Percentiles rank a stretch among this genome's conserved stretches.
Evolutionary conservation across 2,329 filamentous ascomycete genomes (phyloP).

Genomic region (Paraconiothyrium sp.): DNA sequence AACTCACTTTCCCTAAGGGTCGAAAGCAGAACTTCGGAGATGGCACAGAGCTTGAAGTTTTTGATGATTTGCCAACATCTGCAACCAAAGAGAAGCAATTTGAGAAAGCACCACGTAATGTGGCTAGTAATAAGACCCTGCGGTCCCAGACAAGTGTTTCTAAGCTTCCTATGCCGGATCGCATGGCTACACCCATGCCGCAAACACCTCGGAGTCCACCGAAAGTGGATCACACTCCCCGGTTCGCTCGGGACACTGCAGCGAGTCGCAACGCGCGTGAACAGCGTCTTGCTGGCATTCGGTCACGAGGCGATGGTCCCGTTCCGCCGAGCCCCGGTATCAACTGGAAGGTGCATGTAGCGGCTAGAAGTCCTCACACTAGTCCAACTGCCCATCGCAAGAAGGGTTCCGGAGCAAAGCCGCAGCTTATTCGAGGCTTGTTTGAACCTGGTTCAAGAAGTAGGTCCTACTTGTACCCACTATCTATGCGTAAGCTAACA

Average conservation of each 20-base stretch:
- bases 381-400: constrained; percentile 60
- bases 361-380: constrained; percentile 60
- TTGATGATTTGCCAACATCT: constrained; percentile 94
- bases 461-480: constrained; percentile 57
- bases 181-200: constrained; percentile 57
- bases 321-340: constrained; percentile 61
- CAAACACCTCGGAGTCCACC: constrained; percentile 66
- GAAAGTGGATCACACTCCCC: constrained; percentile 63
- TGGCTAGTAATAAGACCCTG: constrained; percentile 72
- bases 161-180: constrained; percentile 53
- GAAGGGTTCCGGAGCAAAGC: constrained; percentile 70
- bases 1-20: constrained; percentile 50
- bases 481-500: constrained; percentile 29
- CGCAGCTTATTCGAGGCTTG: constrained; percentile 88
- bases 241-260: constrained; percentile 73
- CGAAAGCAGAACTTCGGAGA: constrained; percentile 74
- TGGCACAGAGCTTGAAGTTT: constrained; percentile 88
- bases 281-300: constrained; percentile 61
- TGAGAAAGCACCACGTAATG: constrained; percentile 78
- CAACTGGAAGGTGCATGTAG: constrained; percentile 68
- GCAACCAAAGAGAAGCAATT: constrained; percentile 81
- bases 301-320: constrained; percentile 58
- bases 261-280: constrained; percentile 72
- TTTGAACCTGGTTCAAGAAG: constrained; percentile 81
- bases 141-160: constrained; percentile 60